Evolutionary conservation across 352 stramenopile genomes (phyloP).

Genomic region (Globisporangium spiculum): DNA sequence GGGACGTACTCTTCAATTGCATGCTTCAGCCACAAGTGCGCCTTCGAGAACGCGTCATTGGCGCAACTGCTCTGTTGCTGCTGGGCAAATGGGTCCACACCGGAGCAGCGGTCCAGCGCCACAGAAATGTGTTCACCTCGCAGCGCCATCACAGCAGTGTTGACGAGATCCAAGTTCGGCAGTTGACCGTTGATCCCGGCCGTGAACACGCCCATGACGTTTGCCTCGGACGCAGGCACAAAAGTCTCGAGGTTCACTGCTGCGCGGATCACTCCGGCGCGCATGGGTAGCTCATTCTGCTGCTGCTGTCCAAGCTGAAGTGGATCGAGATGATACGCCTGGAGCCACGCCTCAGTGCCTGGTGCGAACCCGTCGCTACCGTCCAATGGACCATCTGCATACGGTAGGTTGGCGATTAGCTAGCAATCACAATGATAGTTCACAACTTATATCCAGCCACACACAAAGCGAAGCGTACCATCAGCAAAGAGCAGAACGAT

Average conservation of each 20-base stretch:
- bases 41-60: constrained; percentile 15
- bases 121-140: constrained; percentile 42
- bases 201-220: constrained; percentile 52
- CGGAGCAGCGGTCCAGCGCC: constrained; percentile 43
- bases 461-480: constrained; percentile 27
- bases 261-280: constrained; percentile 73
- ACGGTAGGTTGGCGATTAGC: neutral
- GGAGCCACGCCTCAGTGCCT: constrained; percentile 70
- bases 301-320: constrained; percentile 22
- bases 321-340: constrained; percentile 67
- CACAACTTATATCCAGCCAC: neutral
- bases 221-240: constrained; percentile 21
- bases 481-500: constrained; percentile 77
- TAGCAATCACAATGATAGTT: neutral
- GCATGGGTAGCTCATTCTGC: constrained; percentile 43
- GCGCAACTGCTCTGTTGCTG: neutral
- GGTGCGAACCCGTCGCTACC: constrained; percentile 56
- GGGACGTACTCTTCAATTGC: constrained; percentile 7
- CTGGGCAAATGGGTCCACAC: constrained; percentile 13
- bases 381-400: constrained; percentile 55
- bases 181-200: constrained; percentile 82
- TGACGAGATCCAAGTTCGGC: constrained; percentile 86
- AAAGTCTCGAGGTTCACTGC: constrained; percentile 73
- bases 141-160: constrained; percentile 60
- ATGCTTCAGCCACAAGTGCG: constrained; percentile 7